Base-by-base conservation (phyloP, 1,284 basidiomycete species). In the Jaminaea rosea region DNA sequence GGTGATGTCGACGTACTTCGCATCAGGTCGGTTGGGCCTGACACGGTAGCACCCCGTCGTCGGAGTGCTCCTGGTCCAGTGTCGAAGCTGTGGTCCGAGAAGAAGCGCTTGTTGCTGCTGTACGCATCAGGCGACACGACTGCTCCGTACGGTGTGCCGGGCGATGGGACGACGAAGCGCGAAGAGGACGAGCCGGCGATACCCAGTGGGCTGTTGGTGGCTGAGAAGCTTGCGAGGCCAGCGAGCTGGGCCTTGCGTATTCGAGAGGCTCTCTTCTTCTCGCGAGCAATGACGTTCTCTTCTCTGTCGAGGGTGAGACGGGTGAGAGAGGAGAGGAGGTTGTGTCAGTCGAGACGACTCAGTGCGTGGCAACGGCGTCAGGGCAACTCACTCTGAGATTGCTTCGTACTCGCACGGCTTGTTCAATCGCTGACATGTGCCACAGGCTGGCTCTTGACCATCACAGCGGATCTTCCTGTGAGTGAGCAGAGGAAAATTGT, bases 391-490 rank as follows among this genome's bases (percentile, higher is more conserved):
- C 44, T 46, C 44, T 26, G 26, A 13, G 42, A 50, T 32, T 27
- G 48, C n/a, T 21, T 50, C 48, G 48, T 50, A 50, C 10, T 21
- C 34, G 26, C 48, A 50, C 34, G 26, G 41, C 11, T 32, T 13
- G 4, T 17, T 32, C 19, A 49, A 26, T 13, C 47, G 31, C 9
- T 15, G 26, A 24, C 48, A 50, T 11, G 48, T 50, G 7, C 17
- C 19, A 32, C 48, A 50, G 5, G 32, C 10, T 17, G 39, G 48
- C 26, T 44, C 13, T 17, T 24, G 23, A 10, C 48, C 48, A 27
- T 50, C 48, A 17, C 48, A 50, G 8, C 42, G 19, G 48, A 50
- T 50, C 42, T 50, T 50, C 39, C 48, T 50, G 48, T 9, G 37
- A 45, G 34, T 10, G 11, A 47, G 28, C 32, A 17, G 36, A 5